Percentiles rank a stretch among this genome's conserved stretches.
Conservation (phyloP, 2,329 filamentous ascomycete genomes). For the Xylariaceae sp. region DNA sequence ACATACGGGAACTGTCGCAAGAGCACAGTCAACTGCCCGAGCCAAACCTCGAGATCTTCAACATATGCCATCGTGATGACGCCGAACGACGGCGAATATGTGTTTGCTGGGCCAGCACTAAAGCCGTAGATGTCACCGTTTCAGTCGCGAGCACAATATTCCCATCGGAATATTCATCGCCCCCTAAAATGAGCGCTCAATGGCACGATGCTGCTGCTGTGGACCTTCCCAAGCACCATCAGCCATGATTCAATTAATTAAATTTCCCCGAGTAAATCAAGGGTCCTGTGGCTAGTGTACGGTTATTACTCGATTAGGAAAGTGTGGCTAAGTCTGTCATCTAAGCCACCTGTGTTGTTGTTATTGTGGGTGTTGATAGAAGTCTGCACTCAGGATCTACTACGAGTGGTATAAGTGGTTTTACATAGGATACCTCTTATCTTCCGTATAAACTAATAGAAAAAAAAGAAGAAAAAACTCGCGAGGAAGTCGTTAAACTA, state of each 20-base stretch:
- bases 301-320: slow-evolving; percentile 2
- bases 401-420: no score
- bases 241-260: no score
- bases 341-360: no score
- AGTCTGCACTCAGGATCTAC: no score
- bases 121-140: neutral
- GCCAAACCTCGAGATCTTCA: slow-evolving; percentile 38
- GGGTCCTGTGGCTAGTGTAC: slow-evolving; percentile 22
- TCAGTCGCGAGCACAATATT: neutral
- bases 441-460: no score
- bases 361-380: no score
- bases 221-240: no score
- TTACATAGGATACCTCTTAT: no score
- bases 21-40: slow-evolving; percentile 32
- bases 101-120: neutral
- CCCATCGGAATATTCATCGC: slow-evolving; percentile 21
- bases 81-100: neutral
- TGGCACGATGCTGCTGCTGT: slow-evolving; percentile 22
- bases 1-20: slow-evolving; percentile 42
- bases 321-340: slow-evolving; percentile 9
- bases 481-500: no score
- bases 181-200: slow-evolving; percentile 17
- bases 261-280: neutral
- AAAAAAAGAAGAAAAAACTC: no score
- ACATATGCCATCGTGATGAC: slow-evolving; percentile 33